A percentile compares a stretch with the other conserved stretches of the same genome.
These are phyloP conservation scores for Saccharum officinarum DNA, from an alignment of 176 grass and related monocot species.

Conservation along the genomic window DNA sequence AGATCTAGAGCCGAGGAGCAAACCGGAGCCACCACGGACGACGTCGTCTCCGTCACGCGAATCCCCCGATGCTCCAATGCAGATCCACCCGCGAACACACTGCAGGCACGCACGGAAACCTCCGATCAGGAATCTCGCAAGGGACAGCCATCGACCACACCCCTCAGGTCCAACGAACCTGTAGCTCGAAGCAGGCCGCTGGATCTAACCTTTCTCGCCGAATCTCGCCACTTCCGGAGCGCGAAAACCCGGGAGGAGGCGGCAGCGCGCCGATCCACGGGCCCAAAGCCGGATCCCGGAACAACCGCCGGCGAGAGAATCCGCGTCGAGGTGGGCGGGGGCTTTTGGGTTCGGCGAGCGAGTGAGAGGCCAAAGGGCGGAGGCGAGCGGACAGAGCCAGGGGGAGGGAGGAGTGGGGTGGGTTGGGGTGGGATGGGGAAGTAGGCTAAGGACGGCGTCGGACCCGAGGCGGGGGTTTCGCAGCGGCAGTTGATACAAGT, in stretches of 20 bases:
- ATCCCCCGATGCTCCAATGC: neutral
- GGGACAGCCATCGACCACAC: neutral
- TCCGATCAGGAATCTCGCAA: neutral
- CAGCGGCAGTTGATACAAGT: neutral
- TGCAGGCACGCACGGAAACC: neutral
- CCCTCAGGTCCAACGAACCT: neutral
- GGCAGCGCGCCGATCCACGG: neutral
- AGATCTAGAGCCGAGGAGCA: constrained; percentile 21
- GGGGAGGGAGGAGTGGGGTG: neutral
- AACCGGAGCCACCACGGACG: neutral
- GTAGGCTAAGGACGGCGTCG: constrained; percentile 17
- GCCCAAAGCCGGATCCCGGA: neutral
- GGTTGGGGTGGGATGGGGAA: neutral
- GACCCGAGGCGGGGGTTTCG: constrained; percentile 9
- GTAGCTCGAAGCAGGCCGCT: neutral
- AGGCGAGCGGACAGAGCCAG: neutral
- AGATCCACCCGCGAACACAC: constrained; percentile 29
- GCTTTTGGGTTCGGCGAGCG: neutral
- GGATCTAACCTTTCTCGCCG: constrained; percentile 6
- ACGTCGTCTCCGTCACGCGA: neutral
- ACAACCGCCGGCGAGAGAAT: neutral
- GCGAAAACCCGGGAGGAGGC: neutral
- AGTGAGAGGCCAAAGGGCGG: neutral
- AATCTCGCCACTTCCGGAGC: neutral
- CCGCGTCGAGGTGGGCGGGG: neutral